Percentiles rank a stretch among this genome's conserved stretches.
Evolutionary conservation across 169 alveolate species (phyloP).

Genomic region (Plasmodium gaboni): DNA sequence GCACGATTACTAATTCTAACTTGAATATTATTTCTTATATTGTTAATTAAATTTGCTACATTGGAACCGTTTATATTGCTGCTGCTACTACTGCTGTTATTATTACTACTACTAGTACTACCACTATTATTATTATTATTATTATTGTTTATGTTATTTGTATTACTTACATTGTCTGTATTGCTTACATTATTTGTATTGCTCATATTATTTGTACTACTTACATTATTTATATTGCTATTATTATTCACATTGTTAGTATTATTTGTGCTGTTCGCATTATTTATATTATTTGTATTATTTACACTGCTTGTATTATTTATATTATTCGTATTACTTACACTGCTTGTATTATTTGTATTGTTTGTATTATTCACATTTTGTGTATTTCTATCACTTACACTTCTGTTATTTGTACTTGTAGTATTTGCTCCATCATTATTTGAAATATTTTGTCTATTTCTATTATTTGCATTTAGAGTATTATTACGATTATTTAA

Average conservation of each 20-base stretch:
- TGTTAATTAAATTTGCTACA: conserved; percentile 17
- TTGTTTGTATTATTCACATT: not conserved
- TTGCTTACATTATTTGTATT: not conserved
- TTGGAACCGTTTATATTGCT: conserved; percentile 4
- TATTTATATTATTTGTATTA: no score
- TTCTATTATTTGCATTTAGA: conserved; percentile 19
- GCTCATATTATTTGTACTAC: not conserved
- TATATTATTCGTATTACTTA: no score
- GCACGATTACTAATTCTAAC: conserved; percentile 34
- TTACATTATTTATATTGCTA: not conserved
- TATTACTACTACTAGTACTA: no score
- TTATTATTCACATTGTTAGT: no score
- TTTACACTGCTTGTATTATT: no score
- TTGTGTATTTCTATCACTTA: no score
- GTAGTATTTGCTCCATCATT: conserved; percentile 1
- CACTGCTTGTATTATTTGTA: not conserved
- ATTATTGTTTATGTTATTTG: not conserved
- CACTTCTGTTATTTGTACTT: conserved; percentile 8
- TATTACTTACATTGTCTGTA: not conserved
- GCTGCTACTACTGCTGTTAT: not conserved
- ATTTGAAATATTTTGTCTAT: conserved; percentile 1
- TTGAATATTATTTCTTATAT: conserved; percentile 23
- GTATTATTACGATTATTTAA: conserved; percentile 20
- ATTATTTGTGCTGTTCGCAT: no score
- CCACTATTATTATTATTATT: not conserved